Conservation (phyloP, 148 eudicot genomes). For the Spergularia bocconei region DNA sequence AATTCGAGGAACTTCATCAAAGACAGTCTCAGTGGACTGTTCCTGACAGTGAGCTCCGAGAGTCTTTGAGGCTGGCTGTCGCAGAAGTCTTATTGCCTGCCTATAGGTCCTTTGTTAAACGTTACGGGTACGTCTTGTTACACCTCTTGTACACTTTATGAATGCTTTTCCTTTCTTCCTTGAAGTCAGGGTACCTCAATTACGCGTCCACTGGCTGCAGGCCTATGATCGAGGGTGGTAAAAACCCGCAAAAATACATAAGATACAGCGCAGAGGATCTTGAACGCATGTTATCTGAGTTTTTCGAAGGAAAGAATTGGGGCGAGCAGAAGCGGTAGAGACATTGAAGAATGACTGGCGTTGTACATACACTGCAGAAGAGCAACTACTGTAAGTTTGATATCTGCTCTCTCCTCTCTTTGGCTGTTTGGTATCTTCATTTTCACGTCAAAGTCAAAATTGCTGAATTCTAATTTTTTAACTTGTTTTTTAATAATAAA, state of each 20-base stretch:
- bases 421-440: neutral
- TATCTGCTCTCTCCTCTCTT: neutral
- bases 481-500: neutral
- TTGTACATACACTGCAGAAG: slow-evolving; percentile 6
- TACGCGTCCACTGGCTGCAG: slow-evolving; percentile 32
- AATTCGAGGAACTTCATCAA: slow-evolving; percentile 90
- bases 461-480: neutral
- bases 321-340: slow-evolving; percentile 55
- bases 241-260: slow-evolving; percentile 82
- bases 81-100: slow-evolving; percentile 97
- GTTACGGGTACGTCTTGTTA: slow-evolving; percentile 56
- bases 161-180: neutral
- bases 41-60: slow-evolving; percentile 90
- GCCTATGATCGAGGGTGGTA: slow-evolving; percentile 72
- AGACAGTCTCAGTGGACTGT: slow-evolving; percentile 97
- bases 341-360: neutral
- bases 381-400: neutral
- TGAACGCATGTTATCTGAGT: slow-evolving; percentile 84
- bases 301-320: slow-evolving; percentile 84
- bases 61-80: slow-evolving; percentile 84
- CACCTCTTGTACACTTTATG: neutral
- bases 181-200: neutral
- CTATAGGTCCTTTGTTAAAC: slow-evolving; percentile 66
- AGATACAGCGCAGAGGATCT: slow-evolving; percentile 80
- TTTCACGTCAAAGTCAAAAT: neutral